Evolutionary conservation across 2,329 filamentous ascomycete genomes (phyloP), one percentile per base, ranked within the genome.

Genomic region (Penicillium sp.): DNA sequence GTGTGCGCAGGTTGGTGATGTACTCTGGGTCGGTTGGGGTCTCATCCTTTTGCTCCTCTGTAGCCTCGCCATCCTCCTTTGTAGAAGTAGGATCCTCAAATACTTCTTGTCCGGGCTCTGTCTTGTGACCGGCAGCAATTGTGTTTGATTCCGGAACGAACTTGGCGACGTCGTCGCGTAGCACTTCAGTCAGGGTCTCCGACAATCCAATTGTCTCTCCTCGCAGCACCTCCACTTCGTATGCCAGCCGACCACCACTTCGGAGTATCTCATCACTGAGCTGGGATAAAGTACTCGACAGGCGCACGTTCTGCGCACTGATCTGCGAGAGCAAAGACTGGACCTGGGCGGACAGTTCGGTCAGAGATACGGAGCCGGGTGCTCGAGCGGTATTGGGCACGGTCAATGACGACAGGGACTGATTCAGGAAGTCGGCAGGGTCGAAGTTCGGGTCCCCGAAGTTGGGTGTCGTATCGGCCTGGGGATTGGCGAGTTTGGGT

Each of bases 251-350:
- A 54, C 87, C 89, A 22, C 90, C 88, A 61, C 88, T 90, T 47
- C 93, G 81, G 51, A 98, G 71, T 53, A 98, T 97, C 57, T 97
- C 93, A 67, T 98, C 91, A 9, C 93, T 96, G 49, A 97, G 75
- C 61, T 91, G 85, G 26, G 89, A 95, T 47, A 98, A 77, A 37
- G 84, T 87, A 44, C 78, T 82, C 11, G 89, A 89, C 6, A 96
- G 74, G 37, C 89, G 81, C 14, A 88, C 85, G 1, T 89, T 95
- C 65, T 96, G 89, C 7, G 88, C 86, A 63, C 87, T 94, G 61
- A 97, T 81, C 62, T 91, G 87, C 1, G 89, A 87, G 38, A 96
- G 77, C n/a, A 94, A 77, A 3, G 83, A 77, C 68, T 96, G 90
- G 0, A 90, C 85, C 63, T 89, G 87, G 0, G 83, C 77, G 1